Conservation (phyloP, 2,329 filamentous ascomycete species). For the Xylariaceae sp. region DNA sequence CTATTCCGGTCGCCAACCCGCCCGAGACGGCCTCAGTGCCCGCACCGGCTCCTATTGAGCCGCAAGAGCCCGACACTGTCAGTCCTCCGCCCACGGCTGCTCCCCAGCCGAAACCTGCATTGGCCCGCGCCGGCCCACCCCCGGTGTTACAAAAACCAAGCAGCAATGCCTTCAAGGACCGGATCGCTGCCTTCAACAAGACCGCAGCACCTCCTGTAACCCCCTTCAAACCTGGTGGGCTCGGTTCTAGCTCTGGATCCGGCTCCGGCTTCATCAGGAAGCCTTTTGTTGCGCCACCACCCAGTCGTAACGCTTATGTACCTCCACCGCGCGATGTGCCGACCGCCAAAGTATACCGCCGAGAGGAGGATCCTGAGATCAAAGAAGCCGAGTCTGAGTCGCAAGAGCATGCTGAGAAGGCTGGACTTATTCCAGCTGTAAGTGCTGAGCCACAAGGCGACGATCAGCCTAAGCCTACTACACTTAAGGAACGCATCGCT, state of each 20-base stretch:
- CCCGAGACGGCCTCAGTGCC: slow-evolving; percentile 36
- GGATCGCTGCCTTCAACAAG: slow-evolving; percentile 97
- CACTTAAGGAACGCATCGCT: slow-evolving; percentile 91
- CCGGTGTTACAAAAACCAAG: slow-evolving; percentile 70
- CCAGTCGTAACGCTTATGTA: slow-evolving; percentile 86
- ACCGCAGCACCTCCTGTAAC: slow-evolving; percentile 76
- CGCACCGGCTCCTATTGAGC: slow-evolving; percentile 33
- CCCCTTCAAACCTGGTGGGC: slow-evolving; percentile 78
- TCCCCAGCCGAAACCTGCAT: slow-evolving; percentile 22
- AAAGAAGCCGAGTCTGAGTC: slow-evolving; percentile 63
- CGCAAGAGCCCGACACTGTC: slow-evolving; percentile 32
- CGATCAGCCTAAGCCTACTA: slow-evolving; percentile 86
- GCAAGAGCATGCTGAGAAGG: slow-evolving; percentile 62
- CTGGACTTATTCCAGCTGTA: slow-evolving; percentile 51
- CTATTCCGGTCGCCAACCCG: slow-evolving; percentile 33
- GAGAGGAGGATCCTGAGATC: slow-evolving; percentile 80
- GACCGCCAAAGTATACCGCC: slow-evolving; percentile 71
- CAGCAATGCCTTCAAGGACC: slow-evolving; percentile 81
- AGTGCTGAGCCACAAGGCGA: slow-evolving; percentile 54
- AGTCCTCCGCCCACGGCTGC: slow-evolving; percentile 38
- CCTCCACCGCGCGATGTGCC: slow-evolving; percentile 69
- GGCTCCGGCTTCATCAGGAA: slow-evolving; percentile 80
- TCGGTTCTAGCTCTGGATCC: slow-evolving; percentile 46
- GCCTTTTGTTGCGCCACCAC: slow-evolving; percentile 91
- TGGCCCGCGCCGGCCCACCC: slow-evolving; percentile 61